Conservation (phyloP, 2,329 filamentous ascomycete species). For the Chaetomium sp. region DNA sequence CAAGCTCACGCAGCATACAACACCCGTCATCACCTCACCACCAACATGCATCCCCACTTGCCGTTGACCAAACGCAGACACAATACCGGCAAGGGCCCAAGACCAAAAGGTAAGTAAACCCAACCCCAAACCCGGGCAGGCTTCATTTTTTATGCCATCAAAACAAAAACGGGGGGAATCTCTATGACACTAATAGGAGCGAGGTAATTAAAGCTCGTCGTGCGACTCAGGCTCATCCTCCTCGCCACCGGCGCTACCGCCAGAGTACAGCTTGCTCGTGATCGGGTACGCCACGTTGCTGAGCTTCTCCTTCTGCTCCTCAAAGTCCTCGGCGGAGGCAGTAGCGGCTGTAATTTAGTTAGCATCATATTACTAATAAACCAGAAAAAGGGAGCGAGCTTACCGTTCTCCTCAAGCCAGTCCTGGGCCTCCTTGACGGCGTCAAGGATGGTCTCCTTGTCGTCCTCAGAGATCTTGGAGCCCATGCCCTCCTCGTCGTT, state of each 20-base stretch:
- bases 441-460: slow-evolving; percentile 93
- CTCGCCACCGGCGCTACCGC: slow-evolving; percentile 64
- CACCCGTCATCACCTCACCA: not conserved
- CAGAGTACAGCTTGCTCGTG: slow-evolving; percentile 91
- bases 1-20: not conserved
- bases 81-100: not conserved
- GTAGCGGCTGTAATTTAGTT: slow-evolving; percentile 51
- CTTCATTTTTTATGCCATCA: slow-evolving; percentile 35
- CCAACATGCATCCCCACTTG: not conserved
- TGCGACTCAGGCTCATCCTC: slow-evolving; percentile 71
- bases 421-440: slow-evolving; percentile 96
- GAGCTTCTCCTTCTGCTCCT: slow-evolving; percentile 99
- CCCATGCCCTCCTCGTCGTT: slow-evolving; percentile 90
- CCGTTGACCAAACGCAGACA: not conserved
- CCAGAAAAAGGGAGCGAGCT: slow-evolving; percentile 1
- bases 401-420: slow-evolving; percentile 93
- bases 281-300: slow-evolving; percentile 96
- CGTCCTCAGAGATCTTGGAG: slow-evolving; percentile 92
- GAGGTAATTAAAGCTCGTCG: slow-evolving; percentile 72
- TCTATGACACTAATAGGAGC: slow-evolving; percentile 45
- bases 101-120: not conserved
- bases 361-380: slow-evolving; percentile 9
- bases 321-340: slow-evolving; percentile 89
- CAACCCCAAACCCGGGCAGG: slow-evolving; percentile 5
- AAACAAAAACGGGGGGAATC: slow-evolving; percentile 36